A percentile compares a stretch with the other conserved stretches of the same genome.
These are phyloP conservation scores for Suhomyces maxii DNA, from an alignment of 1,139 yeast genomes.

Conservation along the genomic window DNA sequence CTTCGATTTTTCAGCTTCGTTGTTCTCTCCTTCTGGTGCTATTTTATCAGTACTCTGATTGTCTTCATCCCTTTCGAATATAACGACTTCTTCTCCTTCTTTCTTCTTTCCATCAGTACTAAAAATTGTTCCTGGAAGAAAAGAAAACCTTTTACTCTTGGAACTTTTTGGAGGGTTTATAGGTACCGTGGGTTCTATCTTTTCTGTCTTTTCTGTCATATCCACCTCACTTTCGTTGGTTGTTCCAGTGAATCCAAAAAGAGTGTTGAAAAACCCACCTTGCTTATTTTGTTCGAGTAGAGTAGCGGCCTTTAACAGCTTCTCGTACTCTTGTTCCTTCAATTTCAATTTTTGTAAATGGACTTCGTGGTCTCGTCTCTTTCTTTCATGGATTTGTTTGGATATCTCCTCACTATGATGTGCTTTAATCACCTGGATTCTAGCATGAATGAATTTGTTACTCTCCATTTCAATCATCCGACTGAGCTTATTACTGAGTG, in stretches of 20 bases:
- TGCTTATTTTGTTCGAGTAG: slow-evolving; percentile 21
- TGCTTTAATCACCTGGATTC: slow-evolving; percentile 40
- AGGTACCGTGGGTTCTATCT: not conserved
- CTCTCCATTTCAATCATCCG: slow-evolving; percentile 38
- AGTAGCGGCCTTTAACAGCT: slow-evolving; percentile 29
- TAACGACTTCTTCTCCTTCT: not conserved
- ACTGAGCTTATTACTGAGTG: slow-evolving; percentile 28
- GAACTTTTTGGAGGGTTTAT: not conserved
- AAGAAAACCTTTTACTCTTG: slow-evolving; percentile 11
- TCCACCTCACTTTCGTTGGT: not conserved
- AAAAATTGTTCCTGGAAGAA: slow-evolving; percentile 9
- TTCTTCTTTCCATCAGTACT: slow-evolving; percentile 1
- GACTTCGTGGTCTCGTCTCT: slow-evolving; percentile 41
- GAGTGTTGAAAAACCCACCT: slow-evolving; percentile 29
- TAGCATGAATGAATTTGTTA: slow-evolving; percentile 37
- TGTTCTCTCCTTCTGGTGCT: not conserved
- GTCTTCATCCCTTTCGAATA: not conserved
- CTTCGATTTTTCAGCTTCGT: not conserved
- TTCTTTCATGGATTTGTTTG: slow-evolving; percentile 42
- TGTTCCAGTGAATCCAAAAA: slow-evolving; percentile 24
- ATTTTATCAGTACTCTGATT: not conserved
- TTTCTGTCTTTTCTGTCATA: not conserved
- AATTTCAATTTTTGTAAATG: slow-evolving; percentile 36
- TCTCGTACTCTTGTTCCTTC: slow-evolving; percentile 46
- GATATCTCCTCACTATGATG: slow-evolving; percentile 43